phyloP scores from a whole-genome alignment of 2,329 filamentous ascomycete genomes.

The Colletotrichum spaethianum region DNA sequence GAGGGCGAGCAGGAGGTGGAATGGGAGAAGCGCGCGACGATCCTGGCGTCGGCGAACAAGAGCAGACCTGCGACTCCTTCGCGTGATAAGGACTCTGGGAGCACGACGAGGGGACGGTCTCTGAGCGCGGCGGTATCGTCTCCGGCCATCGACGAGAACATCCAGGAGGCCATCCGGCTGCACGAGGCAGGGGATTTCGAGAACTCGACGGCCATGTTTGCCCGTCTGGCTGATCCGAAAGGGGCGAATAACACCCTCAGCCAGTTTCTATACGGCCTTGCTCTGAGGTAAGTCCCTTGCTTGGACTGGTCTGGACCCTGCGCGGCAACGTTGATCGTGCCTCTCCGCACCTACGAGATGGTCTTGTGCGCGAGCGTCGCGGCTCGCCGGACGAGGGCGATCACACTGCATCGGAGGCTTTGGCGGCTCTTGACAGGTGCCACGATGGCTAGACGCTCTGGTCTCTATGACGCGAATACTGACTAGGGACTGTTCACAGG shows the following conservation, averaged over 20 bases:
- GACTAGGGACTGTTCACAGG: slow-evolving; percentile 60
- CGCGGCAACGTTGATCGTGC: slow-evolving; percentile 18
- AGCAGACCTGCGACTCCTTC: slow-evolving; percentile 59
- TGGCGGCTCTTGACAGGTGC: neutral
- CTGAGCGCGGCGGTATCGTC: slow-evolving; percentile 57
- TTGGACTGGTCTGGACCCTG: slow-evolving; percentile 20
- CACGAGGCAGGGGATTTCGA: slow-evolving; percentile 88
- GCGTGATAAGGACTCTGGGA: slow-evolving; percentile 21
- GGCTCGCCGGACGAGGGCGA: slow-evolving; percentile 20
- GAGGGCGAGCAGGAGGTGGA: slow-evolving; percentile 71
- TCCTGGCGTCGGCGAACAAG: slow-evolving; percentile 79
- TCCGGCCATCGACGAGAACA: slow-evolving; percentile 75
- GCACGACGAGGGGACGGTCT: slow-evolving; percentile 39
- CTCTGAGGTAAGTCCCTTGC: slow-evolving; percentile 76
- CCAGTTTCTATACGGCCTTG: slow-evolving; percentile 95
- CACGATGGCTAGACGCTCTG: slow-evolving; percentile 6
- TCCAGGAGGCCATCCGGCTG: slow-evolving; percentile 94
- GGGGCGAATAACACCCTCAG: slow-evolving; percentile 93
- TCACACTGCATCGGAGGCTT: slow-evolving; percentile 14
- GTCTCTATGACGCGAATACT: slow-evolving; percentile 15
- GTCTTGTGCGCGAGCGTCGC: slow-evolving; percentile 1
- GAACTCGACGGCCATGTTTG: slow-evolving; percentile 88
- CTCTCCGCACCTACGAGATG: neutral
- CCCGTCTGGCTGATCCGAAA: slow-evolving; percentile 82
- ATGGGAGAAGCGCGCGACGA: slow-evolving; percentile 96